A percentile compares a stretch with the other conserved stretches of the same genome.
Evolutionary conservation across 169 alveolate species (phyloP).

Genomic region (Plasmodium fragile): DNA sequence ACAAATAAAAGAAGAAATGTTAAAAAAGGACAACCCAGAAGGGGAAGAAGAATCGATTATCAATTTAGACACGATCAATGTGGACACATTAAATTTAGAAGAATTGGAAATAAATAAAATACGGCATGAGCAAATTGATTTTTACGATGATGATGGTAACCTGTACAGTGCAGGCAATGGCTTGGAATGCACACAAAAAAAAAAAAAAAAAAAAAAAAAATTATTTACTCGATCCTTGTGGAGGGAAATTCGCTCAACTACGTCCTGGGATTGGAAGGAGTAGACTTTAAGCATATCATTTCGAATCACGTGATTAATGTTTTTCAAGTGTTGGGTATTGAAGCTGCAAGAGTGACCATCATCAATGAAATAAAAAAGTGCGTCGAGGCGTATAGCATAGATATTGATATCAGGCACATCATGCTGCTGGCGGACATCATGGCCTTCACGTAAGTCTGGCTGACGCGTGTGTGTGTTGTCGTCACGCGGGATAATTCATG

Average conservation of each 20-base stretch:
- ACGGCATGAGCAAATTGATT: slow-evolving; percentile 40
- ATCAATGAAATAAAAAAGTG: slow-evolving; percentile 95
- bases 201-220: slow-evolving; percentile 80
- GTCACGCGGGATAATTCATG: neutral
- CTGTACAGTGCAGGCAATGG: slow-evolving; percentile 70
- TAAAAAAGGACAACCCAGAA: neutral
- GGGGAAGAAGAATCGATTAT: neutral
- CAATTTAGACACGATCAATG: neutral
- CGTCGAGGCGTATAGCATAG: slow-evolving; percentile 94
- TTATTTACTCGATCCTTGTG: slow-evolving; percentile 90
- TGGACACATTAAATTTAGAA: slow-evolving; percentile 33
- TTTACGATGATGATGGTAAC: slow-evolving; percentile 18
- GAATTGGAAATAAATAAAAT: slow-evolving; percentile 10
- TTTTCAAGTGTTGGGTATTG: slow-evolving; percentile 94
- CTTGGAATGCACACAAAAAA: slow-evolving; percentile 37
- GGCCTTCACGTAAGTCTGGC: slow-evolving; percentile 93
- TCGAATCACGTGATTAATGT: slow-evolving; percentile 96
- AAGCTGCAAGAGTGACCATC: slow-evolving; percentile 97
- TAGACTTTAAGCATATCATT: slow-evolving; percentile 89
- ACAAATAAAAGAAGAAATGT: neutral
- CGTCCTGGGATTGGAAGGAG: slow-evolving; percentile 95
- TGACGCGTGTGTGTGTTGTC: neutral
- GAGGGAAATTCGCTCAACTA: slow-evolving; percentile 95
- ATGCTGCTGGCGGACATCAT: slow-evolving; percentile 97
- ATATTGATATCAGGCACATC: slow-evolving; percentile 97